Conservation (phyloP, 352 stramenopile species). For the Pythium guiyangense region DNA sequence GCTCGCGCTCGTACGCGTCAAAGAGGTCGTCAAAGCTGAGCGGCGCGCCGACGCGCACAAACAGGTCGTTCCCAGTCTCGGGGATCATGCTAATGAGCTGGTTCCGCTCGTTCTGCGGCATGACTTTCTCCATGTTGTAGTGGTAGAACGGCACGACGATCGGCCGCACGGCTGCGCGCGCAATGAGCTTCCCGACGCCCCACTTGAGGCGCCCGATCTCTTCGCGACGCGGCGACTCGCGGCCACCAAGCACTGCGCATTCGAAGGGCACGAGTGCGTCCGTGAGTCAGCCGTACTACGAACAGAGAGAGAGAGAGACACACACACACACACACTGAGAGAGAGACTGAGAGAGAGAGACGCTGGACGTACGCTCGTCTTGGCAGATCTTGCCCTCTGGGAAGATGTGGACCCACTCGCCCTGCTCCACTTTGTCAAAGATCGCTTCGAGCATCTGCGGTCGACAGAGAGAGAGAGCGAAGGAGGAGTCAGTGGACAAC, state of each 20-base stretch:
- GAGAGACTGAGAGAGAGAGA: neutral
- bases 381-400: conserved; percentile 85
- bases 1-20: conserved; percentile 43
- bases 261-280: no score
- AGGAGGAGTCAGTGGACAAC: no score
- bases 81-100: conserved; percentile 65
- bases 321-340: neutral
- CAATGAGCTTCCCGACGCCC: conserved; percentile 85
- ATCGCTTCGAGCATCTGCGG: conserved; percentile 65
- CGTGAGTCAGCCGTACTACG: no score
- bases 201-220: conserved; percentile 85
- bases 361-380: conserved; percentile 26
- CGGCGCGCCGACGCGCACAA: conserved; percentile 64
- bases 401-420: conserved; percentile 86
- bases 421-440: conserved; percentile 76
- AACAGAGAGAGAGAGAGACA: neutral
- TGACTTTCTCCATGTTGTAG: conserved; percentile 84
- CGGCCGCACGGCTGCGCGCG: conserved; percentile 52
- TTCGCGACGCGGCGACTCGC: conserved; percentile 47
- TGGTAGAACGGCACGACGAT: conserved; percentile 87
- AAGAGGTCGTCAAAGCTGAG: conserved; percentile 84
- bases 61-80: conserved; percentile 38
- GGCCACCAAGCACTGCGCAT: conserved; percentile 66
- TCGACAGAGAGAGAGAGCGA: neutral
- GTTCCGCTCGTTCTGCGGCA: conserved; percentile 79